A percentile compares a stretch with the other conserved stretches of the same genome.
phyloP scores from a whole-genome alignment of 2,329 filamentous ascomycete species.

The Ascochyta rabiei region DNA sequence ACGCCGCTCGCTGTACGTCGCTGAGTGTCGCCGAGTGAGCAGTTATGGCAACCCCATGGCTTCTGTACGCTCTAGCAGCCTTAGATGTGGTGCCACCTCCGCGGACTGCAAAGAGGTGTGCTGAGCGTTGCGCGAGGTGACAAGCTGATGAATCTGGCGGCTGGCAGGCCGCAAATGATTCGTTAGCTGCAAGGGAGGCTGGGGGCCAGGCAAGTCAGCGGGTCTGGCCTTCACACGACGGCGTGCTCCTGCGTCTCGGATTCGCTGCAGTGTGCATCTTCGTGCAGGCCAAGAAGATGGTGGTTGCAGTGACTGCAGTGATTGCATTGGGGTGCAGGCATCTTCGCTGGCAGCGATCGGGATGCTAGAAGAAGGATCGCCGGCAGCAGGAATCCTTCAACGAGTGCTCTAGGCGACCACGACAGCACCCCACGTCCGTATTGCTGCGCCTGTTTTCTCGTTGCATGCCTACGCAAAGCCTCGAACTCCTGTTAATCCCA shows the following conservation, averaged over 20 bases:
- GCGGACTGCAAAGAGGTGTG: slow-evolving; percentile 11
- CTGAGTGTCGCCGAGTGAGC: slow-evolving; percentile 26
- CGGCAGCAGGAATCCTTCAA: slow-evolving; percentile 8
- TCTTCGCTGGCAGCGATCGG: slow-evolving; percentile 30
- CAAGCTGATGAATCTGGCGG: slow-evolving; percentile 20
- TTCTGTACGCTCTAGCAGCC: slow-evolving; percentile 16
- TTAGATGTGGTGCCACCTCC: slow-evolving; percentile 17
- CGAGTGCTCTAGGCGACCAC: slow-evolving; percentile 24
- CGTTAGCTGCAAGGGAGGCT: slow-evolving; percentile 16
- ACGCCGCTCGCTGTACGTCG: slow-evolving; percentile 3
- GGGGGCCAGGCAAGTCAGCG: slow-evolving; percentile 26
- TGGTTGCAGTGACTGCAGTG: slow-evolving; percentile 20
- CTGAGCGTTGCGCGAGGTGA: slow-evolving; percentile 28
- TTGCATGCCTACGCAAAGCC: slow-evolving; percentile 22
- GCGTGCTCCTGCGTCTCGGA: slow-evolving; percentile 20
- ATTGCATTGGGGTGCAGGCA: slow-evolving; percentile 25
- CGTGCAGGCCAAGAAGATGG: slow-evolving; percentile 15
- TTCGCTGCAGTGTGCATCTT: slow-evolving; percentile 22
- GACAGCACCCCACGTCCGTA: slow-evolving; percentile 14
- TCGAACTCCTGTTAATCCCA: slow-evolving; percentile 27
- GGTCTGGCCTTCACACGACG: slow-evolving; percentile 21
- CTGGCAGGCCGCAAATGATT: slow-evolving; percentile 19
- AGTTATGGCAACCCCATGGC: slow-evolving; percentile 8
- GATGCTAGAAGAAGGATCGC: slow-evolving; percentile 16
- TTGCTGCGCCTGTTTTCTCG: slow-evolving; percentile 31